Conservation (phyloP, 148 eudicot species). For the Chenopodium formosanum region DNA sequence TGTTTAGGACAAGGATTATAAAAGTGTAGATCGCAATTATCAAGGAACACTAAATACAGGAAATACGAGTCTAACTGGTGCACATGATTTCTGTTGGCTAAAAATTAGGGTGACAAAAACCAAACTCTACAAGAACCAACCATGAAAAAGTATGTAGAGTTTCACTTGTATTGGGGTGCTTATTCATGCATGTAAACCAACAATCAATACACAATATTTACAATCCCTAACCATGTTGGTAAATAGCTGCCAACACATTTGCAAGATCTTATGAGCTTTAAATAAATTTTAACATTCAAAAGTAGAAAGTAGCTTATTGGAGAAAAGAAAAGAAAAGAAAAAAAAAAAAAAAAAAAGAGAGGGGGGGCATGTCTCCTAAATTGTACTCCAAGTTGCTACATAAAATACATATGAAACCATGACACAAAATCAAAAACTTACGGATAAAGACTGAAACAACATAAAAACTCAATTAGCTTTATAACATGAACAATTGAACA, state of each 20-base stretch:
- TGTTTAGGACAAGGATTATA: not conserved
- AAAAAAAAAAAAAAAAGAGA: too few species aligned
- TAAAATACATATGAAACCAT: not conserved
- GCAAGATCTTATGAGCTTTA: not conserved
- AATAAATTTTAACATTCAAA: not conserved
- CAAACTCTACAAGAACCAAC: not conserved
- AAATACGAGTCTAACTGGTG: not conserved
- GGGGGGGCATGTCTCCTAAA: not conserved
- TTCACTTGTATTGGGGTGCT: not conserved
- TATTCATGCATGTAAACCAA: not conserved
- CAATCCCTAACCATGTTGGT: not conserved
- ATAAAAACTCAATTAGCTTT: constrained; percentile 6
- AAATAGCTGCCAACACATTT: not conserved
- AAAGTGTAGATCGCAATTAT: not conserved
- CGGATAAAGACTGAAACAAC: not conserved
- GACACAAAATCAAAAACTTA: too few species aligned
- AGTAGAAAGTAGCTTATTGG: too few species aligned
- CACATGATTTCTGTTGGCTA: not conserved
- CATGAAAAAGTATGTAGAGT: not conserved
- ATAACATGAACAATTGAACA: not conserved
- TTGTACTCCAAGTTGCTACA: too few species aligned
- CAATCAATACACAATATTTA: not conserved
- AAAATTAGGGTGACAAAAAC: not conserved
- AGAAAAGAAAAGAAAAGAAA: too few species aligned
- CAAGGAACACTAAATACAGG: not conserved